Evolutionary conservation across 2,329 filamentous ascomycete genomes (phyloP).

Genomic region (Pestalotiopsis sp.): DNA sequence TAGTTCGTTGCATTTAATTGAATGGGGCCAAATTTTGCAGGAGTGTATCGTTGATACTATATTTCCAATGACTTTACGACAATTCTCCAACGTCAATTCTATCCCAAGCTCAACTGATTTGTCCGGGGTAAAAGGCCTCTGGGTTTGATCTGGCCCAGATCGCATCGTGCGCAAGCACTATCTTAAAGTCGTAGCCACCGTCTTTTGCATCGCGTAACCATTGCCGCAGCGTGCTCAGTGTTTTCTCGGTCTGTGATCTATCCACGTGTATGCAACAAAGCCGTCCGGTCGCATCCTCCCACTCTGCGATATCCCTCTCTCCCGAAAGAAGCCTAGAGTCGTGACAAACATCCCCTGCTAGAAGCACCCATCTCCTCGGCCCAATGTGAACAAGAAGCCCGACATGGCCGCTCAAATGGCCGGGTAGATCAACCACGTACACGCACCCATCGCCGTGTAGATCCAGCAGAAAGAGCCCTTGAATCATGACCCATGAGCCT

Average conservation of each 20-base stretch:
- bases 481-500: not conserved
- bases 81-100: no score
- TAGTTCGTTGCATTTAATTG: no score
- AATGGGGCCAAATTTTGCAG: no score
- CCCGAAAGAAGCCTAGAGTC: constrained; percentile 52
- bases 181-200: not conserved
- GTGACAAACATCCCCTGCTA: constrained; percentile 57
- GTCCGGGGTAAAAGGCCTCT: not conserved
- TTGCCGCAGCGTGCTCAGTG: not conserved
- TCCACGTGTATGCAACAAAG: not conserved
- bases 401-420: constrained; percentile 53
- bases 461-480: constrained; percentile 34
- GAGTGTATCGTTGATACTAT: no score
- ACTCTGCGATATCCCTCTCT: constrained; percentile 53
- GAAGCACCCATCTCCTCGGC: constrained; percentile 44
- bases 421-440: constrained; percentile 51
- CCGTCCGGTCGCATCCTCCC: not conserved
- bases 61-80: no score
- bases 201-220: not conserved
- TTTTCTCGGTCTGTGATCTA: not conserved
- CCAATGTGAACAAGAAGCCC: constrained; percentile 47
- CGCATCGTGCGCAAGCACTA: not conserved
- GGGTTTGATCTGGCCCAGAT: not conserved
- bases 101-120: not conserved
- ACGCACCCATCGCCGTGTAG: constrained; percentile 48